phyloP scores from a whole-genome alignment of 78 protist species.

The Protostelium mycophagum region DNA sequence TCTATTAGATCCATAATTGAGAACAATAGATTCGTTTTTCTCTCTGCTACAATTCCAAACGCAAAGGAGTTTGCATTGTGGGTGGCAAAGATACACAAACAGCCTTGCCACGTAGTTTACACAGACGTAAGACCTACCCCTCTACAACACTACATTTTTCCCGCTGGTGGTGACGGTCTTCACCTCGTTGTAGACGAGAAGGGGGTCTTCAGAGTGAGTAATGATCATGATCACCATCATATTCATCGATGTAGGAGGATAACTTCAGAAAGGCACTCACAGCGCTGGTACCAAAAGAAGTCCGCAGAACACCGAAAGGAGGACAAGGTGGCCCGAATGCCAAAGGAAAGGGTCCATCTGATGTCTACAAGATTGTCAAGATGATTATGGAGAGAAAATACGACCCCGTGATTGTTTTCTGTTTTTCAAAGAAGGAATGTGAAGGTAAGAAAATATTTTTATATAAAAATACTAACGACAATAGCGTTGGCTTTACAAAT shows the following conservation, averaged over 20 bases:
- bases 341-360: constrained; percentile 28
- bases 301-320: constrained; percentile 12
- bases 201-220: constrained; percentile 66
- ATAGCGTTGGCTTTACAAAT: background rate
- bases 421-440: constrained; percentile 74
- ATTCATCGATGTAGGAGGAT: constrained; percentile 25
- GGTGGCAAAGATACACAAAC: constrained; percentile 70
- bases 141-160: constrained; percentile 78
- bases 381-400: constrained; percentile 79
- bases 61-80: constrained; percentile 91
- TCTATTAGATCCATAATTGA: too few species aligned
- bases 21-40: constrained; percentile 62
- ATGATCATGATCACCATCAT: background rate
- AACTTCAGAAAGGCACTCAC: constrained; percentile 66
- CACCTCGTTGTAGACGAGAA: constrained; percentile 80
- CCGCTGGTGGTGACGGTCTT: constrained; percentile 79
- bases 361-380: constrained; percentile 75
- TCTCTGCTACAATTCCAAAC: constrained; percentile 95
- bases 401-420: constrained; percentile 82
- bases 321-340: background rate
- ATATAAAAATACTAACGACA: background rate
- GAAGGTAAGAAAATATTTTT: constrained; percentile 52
- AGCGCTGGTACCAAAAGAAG: background rate
- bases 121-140: constrained; percentile 93
- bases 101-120: constrained; percentile 71